phyloP scores from a whole-genome alignment of 2,329 filamentous ascomycete genomes.

The Ophiostoma sp. region DNA sequence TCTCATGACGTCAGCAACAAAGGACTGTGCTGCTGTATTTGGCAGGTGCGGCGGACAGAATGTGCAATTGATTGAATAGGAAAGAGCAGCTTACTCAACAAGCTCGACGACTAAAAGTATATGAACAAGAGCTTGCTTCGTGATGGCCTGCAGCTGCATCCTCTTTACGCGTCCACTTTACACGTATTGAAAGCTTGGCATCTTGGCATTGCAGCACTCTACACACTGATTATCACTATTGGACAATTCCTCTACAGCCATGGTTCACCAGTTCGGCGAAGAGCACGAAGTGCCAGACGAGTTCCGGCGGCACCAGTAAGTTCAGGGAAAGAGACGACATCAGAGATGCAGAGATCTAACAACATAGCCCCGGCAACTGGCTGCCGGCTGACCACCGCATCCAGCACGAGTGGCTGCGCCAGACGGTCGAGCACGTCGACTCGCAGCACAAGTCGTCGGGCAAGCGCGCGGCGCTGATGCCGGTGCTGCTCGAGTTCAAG shows the following conservation, averaged over 20 bases:
- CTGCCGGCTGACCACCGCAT: conserved; percentile 58
- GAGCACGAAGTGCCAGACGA: conserved; percentile 47
- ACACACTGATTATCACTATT: not conserved
- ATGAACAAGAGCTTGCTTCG: not conserved
- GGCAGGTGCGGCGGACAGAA: not conserved
- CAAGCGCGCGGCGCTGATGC: conserved; percentile 45
- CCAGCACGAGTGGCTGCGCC: conserved; percentile 58
- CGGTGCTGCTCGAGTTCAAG: conserved; percentile 59
- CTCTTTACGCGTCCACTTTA: not conserved
- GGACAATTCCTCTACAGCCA: not conserved
- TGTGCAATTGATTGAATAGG: not conserved
- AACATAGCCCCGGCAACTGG: conserved; percentile 50
- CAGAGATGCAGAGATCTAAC: not conserved
- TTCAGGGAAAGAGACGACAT: not conserved
- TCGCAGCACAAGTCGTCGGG: conserved; percentile 37
- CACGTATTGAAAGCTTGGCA: not conserved
- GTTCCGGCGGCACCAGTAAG: conserved; percentile 43
- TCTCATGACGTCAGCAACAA: conserved; percentile 8
- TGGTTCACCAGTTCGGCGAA: conserved; percentile 48
- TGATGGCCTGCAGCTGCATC: not conserved
- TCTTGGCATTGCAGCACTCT: not conserved
- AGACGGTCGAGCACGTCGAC: conserved; percentile 51
- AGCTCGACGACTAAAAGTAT: not conserved
- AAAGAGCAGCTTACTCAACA: no score
- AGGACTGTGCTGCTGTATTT: not conserved